A percentile compares a stretch with the other conserved stretches of the same genome.
These are phyloP conservation scores for Linanthus parryae DNA, from an alignment of 148 eudicot species.

Conservation along the genomic window DNA sequence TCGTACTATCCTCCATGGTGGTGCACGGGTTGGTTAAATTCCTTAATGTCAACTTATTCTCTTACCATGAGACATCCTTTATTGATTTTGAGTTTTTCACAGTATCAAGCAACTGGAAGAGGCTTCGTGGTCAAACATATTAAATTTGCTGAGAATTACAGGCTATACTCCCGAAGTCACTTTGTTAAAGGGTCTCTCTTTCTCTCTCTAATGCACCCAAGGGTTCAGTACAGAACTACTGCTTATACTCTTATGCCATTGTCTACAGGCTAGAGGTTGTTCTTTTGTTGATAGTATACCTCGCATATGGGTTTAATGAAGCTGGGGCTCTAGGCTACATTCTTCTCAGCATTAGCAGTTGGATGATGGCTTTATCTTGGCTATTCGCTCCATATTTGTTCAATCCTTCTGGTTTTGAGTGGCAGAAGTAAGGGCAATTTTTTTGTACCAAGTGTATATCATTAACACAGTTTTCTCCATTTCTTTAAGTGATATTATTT, in stretches of 20 bases:
- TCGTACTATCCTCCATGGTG: slow-evolving; percentile 97
- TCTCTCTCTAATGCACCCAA: too few species aligned
- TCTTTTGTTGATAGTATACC: slow-evolving; percentile 72
- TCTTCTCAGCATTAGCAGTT: slow-evolving; percentile 86
- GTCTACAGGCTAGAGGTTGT: slow-evolving; percentile 77
- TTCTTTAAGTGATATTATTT: neutral
- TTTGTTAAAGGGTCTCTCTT: slow-evolving; percentile 84
- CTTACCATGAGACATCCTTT: slow-evolving; percentile 4
- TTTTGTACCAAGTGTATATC: neutral
- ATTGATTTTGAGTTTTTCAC: slow-evolving; percentile 10
- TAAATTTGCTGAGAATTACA: slow-evolving; percentile 91
- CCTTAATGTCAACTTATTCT: slow-evolving; percentile 7
- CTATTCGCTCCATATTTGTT: slow-evolving; percentile 96
- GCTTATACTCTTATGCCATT: slow-evolving; percentile 8
- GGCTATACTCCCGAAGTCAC: slow-evolving; percentile 98
- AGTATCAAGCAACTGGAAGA: slow-evolving; percentile 99
- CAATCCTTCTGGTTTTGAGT: slow-evolving; percentile 96
- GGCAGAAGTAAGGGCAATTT: slow-evolving; percentile 86
- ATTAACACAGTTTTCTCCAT: neutral
- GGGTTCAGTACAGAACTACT: too few species aligned
- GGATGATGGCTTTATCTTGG: slow-evolving; percentile 97
- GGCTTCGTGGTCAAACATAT: slow-evolving; percentile 98
- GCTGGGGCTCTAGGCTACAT: slow-evolving; percentile 71
- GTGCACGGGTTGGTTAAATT: slow-evolving; percentile 69
- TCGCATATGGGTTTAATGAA: slow-evolving; percentile 69